phyloP scores from a whole-genome alignment of 2,329 filamentous ascomycete species.

The Neonectria ditissima region DNA sequence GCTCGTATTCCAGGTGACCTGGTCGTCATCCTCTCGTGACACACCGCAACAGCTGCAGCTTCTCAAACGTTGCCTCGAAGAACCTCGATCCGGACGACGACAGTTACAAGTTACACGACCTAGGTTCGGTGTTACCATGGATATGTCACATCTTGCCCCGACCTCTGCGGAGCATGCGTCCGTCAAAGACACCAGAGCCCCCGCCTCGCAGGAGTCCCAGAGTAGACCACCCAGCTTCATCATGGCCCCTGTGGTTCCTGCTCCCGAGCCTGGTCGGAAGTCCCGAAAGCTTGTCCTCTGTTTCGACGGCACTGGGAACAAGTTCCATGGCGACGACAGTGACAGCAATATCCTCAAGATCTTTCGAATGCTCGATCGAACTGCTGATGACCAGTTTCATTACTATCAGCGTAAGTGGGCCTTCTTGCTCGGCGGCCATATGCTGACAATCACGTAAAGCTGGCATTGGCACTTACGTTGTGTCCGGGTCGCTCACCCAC shows the following conservation, averaged over 20 bases:
- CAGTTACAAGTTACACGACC: conserved; percentile 3
- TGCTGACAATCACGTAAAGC: conserved; percentile 51
- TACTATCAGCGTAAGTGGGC: conserved; percentile 70
- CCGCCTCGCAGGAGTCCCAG: conserved; percentile 35
- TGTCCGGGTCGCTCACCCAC: conserved; percentile 69
- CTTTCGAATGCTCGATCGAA: conserved; percentile 75
- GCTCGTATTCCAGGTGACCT: not conserved
- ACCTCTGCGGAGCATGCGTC: conserved; percentile 29
- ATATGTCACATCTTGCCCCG: conserved; percentile 40
- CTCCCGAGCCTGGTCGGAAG: conserved; percentile 32
- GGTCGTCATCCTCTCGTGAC: conserved; percentile 4
- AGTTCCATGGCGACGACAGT: conserved; percentile 71
- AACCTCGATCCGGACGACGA: not conserved
- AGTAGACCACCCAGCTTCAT: conserved; percentile 40
- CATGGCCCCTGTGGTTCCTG: conserved; percentile 32
- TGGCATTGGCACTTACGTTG: conserved; percentile 80
- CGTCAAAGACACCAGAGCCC: conserved; percentile 23
- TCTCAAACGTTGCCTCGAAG: conserved; percentile 13
- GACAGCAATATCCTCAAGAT: conserved; percentile 78
- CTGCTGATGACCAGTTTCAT: conserved; percentile 70
- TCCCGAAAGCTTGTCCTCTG: conserved; percentile 67
- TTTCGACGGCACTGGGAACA: conserved; percentile 74
- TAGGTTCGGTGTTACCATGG: conserved; percentile 35
- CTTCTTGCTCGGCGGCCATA: rapidly evolving
- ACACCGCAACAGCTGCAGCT: conserved; percentile 16